phyloP scores from a whole-genome alignment of 2,329 filamentous ascomycete genomes.

The Xylaria sp. region DNA sequence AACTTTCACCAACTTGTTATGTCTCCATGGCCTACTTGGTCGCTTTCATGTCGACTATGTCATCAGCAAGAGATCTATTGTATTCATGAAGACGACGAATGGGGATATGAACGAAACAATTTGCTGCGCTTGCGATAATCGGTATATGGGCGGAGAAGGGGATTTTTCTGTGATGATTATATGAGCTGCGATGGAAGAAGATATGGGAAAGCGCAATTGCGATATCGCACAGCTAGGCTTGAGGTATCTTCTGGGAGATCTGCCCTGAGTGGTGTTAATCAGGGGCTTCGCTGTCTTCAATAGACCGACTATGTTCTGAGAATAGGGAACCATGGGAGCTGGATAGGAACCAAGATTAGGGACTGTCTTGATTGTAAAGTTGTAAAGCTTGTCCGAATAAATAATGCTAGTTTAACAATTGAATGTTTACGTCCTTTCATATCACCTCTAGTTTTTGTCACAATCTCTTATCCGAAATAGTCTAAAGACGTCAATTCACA shows the following conservation, averaged over 20 bases:
- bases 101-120: not conserved
- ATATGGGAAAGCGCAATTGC: slow-evolving; percentile 6
- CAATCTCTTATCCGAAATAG: not conserved
- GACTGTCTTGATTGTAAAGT: not conserved
- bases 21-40: too few relatives aligned
- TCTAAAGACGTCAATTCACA: not conserved
- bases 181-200: not conserved
- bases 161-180: not conserved
- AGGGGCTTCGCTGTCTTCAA: not conserved
- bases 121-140: slow-evolving; percentile 5
- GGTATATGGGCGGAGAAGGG: not conserved
- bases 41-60: not conserved
- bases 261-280: not conserved
- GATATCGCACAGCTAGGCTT: not conserved
- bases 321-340: slow-evolving; percentile 4
- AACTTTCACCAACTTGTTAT: not conserved
- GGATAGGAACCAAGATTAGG: not conserved
- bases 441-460: not conserved
- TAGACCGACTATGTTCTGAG: not conserved
- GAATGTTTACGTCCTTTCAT: not conserved
- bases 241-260: slow-evolving; percentile 6
- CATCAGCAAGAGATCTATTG: not conserved
- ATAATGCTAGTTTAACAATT: not conserved
- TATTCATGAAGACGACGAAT: not conserved
- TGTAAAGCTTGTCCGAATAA: not conserved